Percentiles rank a stretch among this genome's conserved stretches.
Evolutionary conservation across 2,329 filamentous ascomycete genomes (phyloP).

Genomic region (Sarocladium brachiariae): DNA sequence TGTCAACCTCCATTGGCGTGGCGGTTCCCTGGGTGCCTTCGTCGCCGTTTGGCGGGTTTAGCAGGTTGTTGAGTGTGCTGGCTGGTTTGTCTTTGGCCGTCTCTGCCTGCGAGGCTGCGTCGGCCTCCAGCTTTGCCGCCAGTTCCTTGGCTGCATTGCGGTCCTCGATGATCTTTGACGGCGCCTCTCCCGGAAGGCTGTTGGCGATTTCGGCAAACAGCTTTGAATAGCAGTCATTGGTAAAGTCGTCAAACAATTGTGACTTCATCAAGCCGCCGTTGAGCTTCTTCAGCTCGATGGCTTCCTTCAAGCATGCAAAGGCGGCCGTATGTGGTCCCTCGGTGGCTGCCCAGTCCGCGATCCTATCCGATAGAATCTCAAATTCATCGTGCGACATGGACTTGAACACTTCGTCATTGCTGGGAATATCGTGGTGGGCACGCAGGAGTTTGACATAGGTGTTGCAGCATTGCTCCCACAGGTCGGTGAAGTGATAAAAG

Average conservation of each 20-base stretch:
- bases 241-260: conserved; percentile 82
- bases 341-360: conserved; percentile 46
- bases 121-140: conserved; percentile 28
- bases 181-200: conserved; percentile 45
- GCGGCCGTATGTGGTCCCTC: conserved; percentile 32
- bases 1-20: conserved; percentile 32
- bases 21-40: conserved; percentile 27
- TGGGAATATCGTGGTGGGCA: conserved; percentile 37
- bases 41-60: conserved; percentile 35
- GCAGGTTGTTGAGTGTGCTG: conserved; percentile 33
- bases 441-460: conserved; percentile 49
- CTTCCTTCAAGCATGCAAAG: conserved; percentile 50
- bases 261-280: conserved; percentile 86
- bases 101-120: conserved; percentile 25
- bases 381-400: conserved; percentile 47
- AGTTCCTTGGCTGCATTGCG: conserved; percentile 34
- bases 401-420: conserved; percentile 50
- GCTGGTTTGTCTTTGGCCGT: conserved; percentile 20
- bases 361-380: conserved; percentile 47
- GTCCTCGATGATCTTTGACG: conserved; percentile 40
- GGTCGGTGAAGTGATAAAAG: conserved; percentile 55
- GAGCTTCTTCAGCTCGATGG: conserved; percentile 57
- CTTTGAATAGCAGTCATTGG: conserved; percentile 79
- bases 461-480: conserved; percentile 51
- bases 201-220: conserved; percentile 64